phyloP scores from a whole-genome alignment of 768 basidiomycete species.

The Ephemerocybe angulata region DNA sequence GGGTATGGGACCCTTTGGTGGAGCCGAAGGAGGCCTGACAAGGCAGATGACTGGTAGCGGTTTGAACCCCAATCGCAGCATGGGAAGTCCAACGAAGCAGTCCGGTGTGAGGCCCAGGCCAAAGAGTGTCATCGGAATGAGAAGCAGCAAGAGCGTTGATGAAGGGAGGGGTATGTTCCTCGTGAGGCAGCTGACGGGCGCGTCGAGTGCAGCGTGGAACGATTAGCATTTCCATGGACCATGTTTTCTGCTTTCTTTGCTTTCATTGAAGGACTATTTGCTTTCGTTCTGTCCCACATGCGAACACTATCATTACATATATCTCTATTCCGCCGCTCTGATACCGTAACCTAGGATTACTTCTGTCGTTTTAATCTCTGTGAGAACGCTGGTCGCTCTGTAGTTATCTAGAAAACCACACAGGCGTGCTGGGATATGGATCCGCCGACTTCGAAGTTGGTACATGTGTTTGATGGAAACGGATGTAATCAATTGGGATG shows the following conservation, averaged over 20 bases:
- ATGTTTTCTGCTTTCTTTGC: background rate
- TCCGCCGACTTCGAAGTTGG: too few species aligned
- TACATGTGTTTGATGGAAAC: slow-evolving; percentile 8
- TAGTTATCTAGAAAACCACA: too few species aligned
- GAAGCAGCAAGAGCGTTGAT: slow-evolving; percentile 57
- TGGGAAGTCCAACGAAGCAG: slow-evolving; percentile 77
- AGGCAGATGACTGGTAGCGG: slow-evolving; percentile 68
- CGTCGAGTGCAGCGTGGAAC: slow-evolving; percentile 16
- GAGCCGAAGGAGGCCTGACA: slow-evolving; percentile 36
- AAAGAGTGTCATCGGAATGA: slow-evolving; percentile 74
- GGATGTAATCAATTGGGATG: background rate
- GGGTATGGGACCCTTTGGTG: slow-evolving; percentile 47
- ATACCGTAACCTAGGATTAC: background rate
- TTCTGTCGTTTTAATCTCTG: background rate
- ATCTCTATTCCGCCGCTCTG: background rate
- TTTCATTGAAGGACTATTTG: too few species aligned
- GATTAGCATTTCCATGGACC: background rate
- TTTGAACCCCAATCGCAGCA: slow-evolving; percentile 63
- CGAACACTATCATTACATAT: too few species aligned
- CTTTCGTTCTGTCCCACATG: too few species aligned
- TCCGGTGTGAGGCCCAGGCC: slow-evolving; percentile 58
- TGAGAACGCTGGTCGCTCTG: too few species aligned
- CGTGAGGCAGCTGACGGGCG: slow-evolving; percentile 76
- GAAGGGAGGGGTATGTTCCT: slow-evolving; percentile 75
- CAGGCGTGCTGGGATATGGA: too few species aligned